These are phyloP conservation scores for Dissophora globulifera DNA, from an alignment of 192 early-diverging fungal species.

Conservation along the genomic window DNA sequence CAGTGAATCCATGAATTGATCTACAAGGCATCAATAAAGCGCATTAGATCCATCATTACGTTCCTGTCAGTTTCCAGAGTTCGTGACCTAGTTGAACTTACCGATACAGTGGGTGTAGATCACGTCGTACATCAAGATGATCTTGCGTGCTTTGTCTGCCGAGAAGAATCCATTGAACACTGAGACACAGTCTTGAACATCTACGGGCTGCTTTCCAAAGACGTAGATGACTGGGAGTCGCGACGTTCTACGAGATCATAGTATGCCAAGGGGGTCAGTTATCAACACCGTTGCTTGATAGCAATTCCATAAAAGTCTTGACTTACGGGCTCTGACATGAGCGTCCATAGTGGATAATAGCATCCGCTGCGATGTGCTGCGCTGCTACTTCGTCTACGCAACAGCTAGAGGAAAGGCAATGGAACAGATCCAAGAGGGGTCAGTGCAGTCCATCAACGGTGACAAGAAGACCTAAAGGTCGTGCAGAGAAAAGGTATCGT, in stretches of 20 bases:
- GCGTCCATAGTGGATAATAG: slow-evolving; percentile 96
- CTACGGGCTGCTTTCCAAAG: slow-evolving; percentile 81
- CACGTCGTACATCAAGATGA: slow-evolving; percentile 84
- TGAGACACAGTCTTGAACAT: slow-evolving; percentile 65
- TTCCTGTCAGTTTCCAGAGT: too few relatives aligned
- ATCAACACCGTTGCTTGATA: too few relatives aligned
- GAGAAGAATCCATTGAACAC: slow-evolving; percentile 58
- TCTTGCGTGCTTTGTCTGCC: slow-evolving; percentile 47
- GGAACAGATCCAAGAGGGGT: too few relatives aligned
- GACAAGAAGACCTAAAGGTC: neutral
- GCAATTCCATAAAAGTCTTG: too few relatives aligned
- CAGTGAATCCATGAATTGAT: slow-evolving; percentile 20
- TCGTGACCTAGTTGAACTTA: slow-evolving; percentile 15
- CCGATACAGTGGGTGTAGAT: slow-evolving; percentile 70
- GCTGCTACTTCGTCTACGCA: slow-evolving; percentile 98
- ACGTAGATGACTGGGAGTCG: slow-evolving; percentile 87
- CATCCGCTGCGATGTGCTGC: slow-evolving; percentile 84
- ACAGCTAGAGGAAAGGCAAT: slow-evolving; percentile 81
- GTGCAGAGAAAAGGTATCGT: too few relatives aligned
- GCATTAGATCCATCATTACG: neutral
- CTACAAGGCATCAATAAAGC: too few relatives aligned
- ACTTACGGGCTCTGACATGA: slow-evolving; percentile 87
- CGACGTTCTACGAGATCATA: slow-evolving; percentile 63
- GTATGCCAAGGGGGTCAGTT: neutral
- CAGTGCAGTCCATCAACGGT: too few relatives aligned